phyloP scores from a whole-genome alignment of 164 flowering plant species.

The Cinnamomum chago region DNA sequence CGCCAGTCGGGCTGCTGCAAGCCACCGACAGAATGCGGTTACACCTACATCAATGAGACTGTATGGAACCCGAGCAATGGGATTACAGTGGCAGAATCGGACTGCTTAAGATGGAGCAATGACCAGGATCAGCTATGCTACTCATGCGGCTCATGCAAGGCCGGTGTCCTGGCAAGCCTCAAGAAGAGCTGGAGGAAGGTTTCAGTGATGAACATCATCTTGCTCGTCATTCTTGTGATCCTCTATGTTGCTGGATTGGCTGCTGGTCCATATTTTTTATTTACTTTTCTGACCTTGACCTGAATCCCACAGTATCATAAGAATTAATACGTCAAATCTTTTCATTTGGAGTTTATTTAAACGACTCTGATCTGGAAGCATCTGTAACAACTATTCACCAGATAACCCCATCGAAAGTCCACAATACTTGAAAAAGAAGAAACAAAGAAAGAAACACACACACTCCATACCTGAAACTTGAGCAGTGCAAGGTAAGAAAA shows the following conservation, averaged over 20 bases:
- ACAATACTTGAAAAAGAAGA: too few species aligned
- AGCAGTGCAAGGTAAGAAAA: too few species aligned
- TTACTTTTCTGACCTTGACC: too few species aligned
- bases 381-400: too few species aligned
- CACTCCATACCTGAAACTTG: too few species aligned
- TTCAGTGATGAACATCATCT: slow-evolving; percentile 70
- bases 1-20: slow-evolving; percentile 95
- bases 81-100: slow-evolving; percentile 25
- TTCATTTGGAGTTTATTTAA: too few species aligned
- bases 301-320: too few species aligned
- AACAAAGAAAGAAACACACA: too few species aligned
- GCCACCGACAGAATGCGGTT: slow-evolving; percentile 82
- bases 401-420: too few species aligned
- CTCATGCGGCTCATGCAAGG: slow-evolving; percentile 79
- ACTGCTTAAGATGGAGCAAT: slow-evolving; percentile 72
- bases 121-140: slow-evolving; percentile 71
- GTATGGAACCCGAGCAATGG: slow-evolving; percentile 50
- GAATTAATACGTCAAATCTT: too few species aligned
- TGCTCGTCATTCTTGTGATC: slow-evolving; percentile 65
- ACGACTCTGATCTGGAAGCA: too few species aligned
- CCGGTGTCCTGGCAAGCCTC: slow-evolving; percentile 79
- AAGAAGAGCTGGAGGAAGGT: slow-evolving; percentile 96
- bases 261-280: too few species aligned
- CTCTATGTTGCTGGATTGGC: slow-evolving; percentile 62
- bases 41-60: slow-evolving; percentile 62